Percentiles rank a stretch among this genome's conserved stretches.
Evolutionary conservation across 2,329 filamentous ascomycete genomes (phyloP).

Genomic region (Aspergillus niger): DNA sequence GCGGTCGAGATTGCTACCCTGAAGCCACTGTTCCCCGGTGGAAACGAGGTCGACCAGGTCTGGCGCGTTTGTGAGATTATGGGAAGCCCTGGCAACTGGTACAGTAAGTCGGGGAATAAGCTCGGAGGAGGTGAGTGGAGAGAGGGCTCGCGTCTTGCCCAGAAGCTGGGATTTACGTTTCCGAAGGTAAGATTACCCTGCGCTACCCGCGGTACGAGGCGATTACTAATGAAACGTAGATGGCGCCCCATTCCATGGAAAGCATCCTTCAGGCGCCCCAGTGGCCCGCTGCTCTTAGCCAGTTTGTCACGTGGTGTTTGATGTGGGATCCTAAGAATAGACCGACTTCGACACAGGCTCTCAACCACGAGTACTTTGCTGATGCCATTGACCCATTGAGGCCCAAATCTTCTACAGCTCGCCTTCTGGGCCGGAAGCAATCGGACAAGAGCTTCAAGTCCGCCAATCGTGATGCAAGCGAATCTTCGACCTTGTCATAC

Average conservation of each 20-base stretch:
- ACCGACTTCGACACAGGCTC: constrained; percentile 89
- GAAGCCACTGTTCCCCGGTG: constrained; percentile 94
- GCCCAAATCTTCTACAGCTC: constrained; percentile 86
- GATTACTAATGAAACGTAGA: constrained; percentile 53
- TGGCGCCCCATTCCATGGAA: constrained; percentile 96
- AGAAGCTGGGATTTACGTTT: constrained; percentile 97
- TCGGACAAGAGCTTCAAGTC: constrained; percentile 74
- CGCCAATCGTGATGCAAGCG: constrained; percentile 62
- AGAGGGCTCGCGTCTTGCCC: constrained; percentile 86
- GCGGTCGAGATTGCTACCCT: constrained; percentile 95
- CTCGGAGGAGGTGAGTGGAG: constrained; percentile 98
- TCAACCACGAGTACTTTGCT: constrained; percentile 90
- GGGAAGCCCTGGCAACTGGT: constrained; percentile 98
- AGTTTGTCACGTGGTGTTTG: constrained; percentile 97
- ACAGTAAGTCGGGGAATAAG: constrained; percentile 81
- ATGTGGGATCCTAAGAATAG: constrained; percentile 97
- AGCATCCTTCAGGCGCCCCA: constrained; percentile 87
- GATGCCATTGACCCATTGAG: constrained; percentile 90
- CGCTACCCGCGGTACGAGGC: background rate
- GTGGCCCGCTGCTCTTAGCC: constrained; percentile 83
- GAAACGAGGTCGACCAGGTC: constrained; percentile 98
- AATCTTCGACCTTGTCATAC: constrained; percentile 63
- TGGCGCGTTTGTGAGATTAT: constrained; percentile 99
- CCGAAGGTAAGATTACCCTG: constrained; percentile 62
- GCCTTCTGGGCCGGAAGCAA: constrained; percentile 83